Evolutionary conservation across 2,329 filamentous ascomycete species (phyloP).

Genomic region (Neobulgaria alba): DNA sequence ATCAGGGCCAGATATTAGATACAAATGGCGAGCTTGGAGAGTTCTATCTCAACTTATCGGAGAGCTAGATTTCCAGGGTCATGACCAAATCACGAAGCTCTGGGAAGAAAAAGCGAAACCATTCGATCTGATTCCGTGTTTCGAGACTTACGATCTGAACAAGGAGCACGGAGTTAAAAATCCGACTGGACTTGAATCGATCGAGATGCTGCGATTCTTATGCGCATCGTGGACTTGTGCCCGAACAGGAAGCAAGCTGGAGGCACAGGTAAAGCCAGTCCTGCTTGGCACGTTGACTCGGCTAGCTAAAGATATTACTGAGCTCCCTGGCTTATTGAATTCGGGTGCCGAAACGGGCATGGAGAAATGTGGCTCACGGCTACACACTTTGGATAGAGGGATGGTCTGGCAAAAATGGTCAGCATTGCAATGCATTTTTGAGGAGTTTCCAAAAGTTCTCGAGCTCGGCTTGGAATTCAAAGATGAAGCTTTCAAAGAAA

Average conservation of each 20-base stretch:
- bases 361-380: constrained; percentile 4
- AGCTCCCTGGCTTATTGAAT: constrained; percentile 7
- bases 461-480: constrained; percentile 14
- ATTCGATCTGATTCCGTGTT: constrained; percentile 9
- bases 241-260: constrained; percentile 9
- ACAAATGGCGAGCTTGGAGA: constrained; percentile 25
- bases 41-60: constrained; percentile 19
- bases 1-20: constrained; percentile 19
- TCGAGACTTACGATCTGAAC: background rate
- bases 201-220: constrained; percentile 20
- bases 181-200: constrained; percentile 11
- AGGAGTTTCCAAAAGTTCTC: constrained; percentile 22
- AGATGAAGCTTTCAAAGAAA: constrained; percentile 6
- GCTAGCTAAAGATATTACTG: constrained; percentile 10
- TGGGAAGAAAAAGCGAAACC: constrained; percentile 17
- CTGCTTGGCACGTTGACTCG: constrained; percentile 13
- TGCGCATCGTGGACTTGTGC: constrained; percentile 22
- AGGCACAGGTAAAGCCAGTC: constrained; percentile 6
- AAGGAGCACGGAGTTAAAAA: background rate
- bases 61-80: constrained; percentile 12
- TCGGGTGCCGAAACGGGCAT: constrained; percentile 1
- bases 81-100: constrained; percentile 15
- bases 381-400: constrained; percentile 11
- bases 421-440: constrained; percentile 17
- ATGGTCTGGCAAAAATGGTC: constrained; percentile 19